These are phyloP conservation scores for Daldinia loculata DNA, from an alignment of 495 filamentous ascomycete genomes.

Conservation along the genomic window DNA sequence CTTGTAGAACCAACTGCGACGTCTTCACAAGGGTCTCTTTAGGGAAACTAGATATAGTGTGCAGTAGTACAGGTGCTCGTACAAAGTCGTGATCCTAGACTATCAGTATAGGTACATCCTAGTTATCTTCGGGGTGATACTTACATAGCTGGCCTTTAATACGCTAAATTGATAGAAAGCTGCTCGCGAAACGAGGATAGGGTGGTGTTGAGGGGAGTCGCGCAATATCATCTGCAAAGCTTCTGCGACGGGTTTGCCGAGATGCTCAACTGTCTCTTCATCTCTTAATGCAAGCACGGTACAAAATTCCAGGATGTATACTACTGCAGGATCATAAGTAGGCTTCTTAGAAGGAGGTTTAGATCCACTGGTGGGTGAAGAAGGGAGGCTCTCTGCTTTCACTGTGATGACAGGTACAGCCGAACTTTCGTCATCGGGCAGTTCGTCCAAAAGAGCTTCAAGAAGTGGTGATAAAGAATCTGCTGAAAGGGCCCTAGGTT, in stretches of 20 bases:
- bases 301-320: constrained; percentile 88
- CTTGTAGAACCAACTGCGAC: constrained; percentile 76
- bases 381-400: constrained; percentile 77
- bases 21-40: constrained; percentile 78
- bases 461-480: constrained; percentile 72
- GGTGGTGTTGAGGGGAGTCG: constrained; percentile 79
- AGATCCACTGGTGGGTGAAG: constrained; percentile 66
- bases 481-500: constrained; percentile 70
- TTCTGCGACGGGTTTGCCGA: constrained; percentile 82
- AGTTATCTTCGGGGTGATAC: constrained; percentile 41
- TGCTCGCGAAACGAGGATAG: constrained; percentile 79
- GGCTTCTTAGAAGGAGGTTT: constrained; percentile 61
- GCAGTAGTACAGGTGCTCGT: constrained; percentile 89
- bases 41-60: constrained; percentile 87
- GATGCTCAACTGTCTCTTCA: constrained; percentile 68
- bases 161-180: constrained; percentile 87
- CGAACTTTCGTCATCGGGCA: constrained; percentile 85
- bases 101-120: constrained; percentile 27
- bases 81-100: constrained; percentile 85
- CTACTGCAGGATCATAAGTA: constrained; percentile 84
- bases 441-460: constrained; percentile 75
- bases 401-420: constrained; percentile 77
- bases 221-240: constrained; percentile 82
- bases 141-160: constrained; percentile 86
- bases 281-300: constrained; percentile 86